Evolutionary conservation across 73 alveolate species (phyloP), one percentile per base, ranked within the genome.

Genomic region (Blepharisma stoltei): DNA sequence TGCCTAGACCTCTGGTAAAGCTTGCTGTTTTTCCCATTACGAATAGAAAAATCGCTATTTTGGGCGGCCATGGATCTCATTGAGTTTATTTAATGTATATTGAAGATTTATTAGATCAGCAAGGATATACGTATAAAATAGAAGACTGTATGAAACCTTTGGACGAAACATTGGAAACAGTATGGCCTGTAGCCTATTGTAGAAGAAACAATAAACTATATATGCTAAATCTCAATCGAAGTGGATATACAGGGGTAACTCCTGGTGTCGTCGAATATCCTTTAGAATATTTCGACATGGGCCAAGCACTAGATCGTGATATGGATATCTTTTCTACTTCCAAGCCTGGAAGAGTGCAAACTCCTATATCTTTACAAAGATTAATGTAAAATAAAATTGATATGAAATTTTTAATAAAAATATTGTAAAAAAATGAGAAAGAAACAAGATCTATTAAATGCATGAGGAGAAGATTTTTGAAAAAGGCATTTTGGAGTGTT

Each of bases 231-330:
- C 14, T 9, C 5, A 53, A n/a, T 11, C 20, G 79, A 2, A 38
- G 55, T 43, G 55, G 67, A 6, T 44, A 46, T 4, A 69, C 11
- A 0, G 71, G 76, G 0, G 14, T 69, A n/a, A 69, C 79, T 38
- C 79, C 79, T 69, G 65, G 79, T 18, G 60, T 77, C 14, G 83
- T 47, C 6, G 45, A 21, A 55, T 77, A 44, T 77, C 18, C 44
- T 7, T 23, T 67, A 38, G 54, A 67, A 37, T 21, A 47, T 55
- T 60, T 60, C 46, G 73, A 60, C 41, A 32, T 32, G 41, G 41
- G 41, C 41, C 41, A 32, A 32, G 41, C 41, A 32, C 41, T 32
- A 32, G 41, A 32, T 32, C 41, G 41, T 32, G 41, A 32, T 3
- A 32, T 32, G 41, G 41, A 32, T 32, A 32, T 32, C 41, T 32